Evolutionary conservation across 495 filamentous ascomycete species (phyloP), one percentile per base, ranked within the genome.

Genomic region (Annulohypoxylon nitens): DNA sequence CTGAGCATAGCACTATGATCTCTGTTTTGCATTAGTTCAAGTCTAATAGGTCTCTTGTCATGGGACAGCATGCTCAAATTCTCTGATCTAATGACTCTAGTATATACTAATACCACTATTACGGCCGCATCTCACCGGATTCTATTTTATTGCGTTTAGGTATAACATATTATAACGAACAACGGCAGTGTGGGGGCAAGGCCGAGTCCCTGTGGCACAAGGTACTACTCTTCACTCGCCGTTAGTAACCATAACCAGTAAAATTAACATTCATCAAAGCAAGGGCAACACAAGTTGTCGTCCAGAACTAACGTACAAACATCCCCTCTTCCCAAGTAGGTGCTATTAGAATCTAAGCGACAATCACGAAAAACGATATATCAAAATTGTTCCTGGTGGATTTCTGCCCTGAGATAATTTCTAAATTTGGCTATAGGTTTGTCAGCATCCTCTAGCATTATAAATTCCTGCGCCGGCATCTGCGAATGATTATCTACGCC

Each of bases 361-460:
- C 51, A 14, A 55, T 33, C 33, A 8, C 33, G 36, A 43, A 4
- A 30, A 4, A 4, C 57, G 18, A 26, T 10, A 41, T 34, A 41
- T 54, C 11, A 33, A 51, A 14, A 23, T 33, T 54, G 16, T 30
- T 50, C 37, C 41, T 59, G 34, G 37, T 67, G 54, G 54, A 60
- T 67, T 53, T 12, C 26, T 59, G 33, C 64, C 53, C 30, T 67
- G 25, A 12, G 36, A 2, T 25, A 20, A 18, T 50, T 67, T 67
- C 64, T 67, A 67, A 67, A 36, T 50, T 67, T 60, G 64, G 53
- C 54, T 25, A 41, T 10, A 23, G 48, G 48, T 47, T 65, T 12
- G 62, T 65, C 50, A 66, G 51, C 63, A 50, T 37, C 54, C 33
- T 16, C 47, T 54, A 53, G 20, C 48, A 48, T 26, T 60, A 58